These are phyloP conservation scores for Spergularia bocconei DNA, from an alignment of 148 eudicot species.

Conservation along the genomic window DNA sequence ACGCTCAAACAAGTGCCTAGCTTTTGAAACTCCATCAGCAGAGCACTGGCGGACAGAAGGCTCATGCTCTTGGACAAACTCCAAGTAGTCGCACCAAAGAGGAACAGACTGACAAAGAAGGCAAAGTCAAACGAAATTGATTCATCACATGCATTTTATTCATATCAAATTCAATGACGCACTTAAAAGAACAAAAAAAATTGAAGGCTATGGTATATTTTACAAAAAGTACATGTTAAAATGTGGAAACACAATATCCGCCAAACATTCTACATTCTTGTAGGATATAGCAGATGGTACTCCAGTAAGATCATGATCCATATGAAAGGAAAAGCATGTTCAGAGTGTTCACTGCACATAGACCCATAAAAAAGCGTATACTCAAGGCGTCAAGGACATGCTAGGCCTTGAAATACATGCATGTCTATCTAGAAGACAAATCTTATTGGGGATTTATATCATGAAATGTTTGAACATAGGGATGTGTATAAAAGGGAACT, in stretches of 20 bases:
- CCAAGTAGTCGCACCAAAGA: constrained; percentile 84
- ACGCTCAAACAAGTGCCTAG: constrained; percentile 85
- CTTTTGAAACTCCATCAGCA: constrained; percentile 60
- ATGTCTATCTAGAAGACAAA: not conserved
- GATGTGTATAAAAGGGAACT: not conserved
- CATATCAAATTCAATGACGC: not conserved
- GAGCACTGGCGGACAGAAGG: constrained; percentile 63
- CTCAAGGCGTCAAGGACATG: not conserved
- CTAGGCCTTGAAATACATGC: not conserved
- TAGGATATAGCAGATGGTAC: not conserved
- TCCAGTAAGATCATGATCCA: not conserved
- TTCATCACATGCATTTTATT: not conserved
- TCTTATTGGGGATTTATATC: not conserved
- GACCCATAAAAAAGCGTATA: too few species aligned
- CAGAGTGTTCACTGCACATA: too few species aligned
- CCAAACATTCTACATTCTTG: not conserved
- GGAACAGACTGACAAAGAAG: constrained; percentile 65
- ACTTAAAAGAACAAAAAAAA: not conserved
- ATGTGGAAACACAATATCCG: not conserved
- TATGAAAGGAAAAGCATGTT: too few species aligned
- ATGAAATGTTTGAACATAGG: not conserved
- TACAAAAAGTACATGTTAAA: not conserved
- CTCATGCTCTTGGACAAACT: constrained; percentile 71
- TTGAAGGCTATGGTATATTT: too few species aligned
- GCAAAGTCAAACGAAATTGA: constrained; percentile 10